Evolutionary conservation across 2,329 filamentous ascomycete species (phyloP).

Genomic region (Xenoacremonium recifei): DNA sequence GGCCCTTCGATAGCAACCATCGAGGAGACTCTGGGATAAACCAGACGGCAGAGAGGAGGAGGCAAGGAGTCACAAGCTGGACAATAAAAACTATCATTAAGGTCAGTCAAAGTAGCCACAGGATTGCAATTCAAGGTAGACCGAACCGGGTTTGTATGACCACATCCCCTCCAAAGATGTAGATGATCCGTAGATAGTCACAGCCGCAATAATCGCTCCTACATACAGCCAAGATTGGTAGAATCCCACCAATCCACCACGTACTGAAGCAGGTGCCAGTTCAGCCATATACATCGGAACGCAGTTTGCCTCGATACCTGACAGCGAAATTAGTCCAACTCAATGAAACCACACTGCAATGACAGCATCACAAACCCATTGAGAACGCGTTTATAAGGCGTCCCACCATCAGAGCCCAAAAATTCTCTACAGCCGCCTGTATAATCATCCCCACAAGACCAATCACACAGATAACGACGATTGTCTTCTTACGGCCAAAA

Average conservation of each 20-base stretch:
- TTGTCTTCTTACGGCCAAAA: not conserved
- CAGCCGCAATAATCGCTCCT: not conserved
- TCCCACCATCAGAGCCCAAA: not conserved
- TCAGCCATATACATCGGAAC: not conserved
- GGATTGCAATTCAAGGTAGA: not conserved
- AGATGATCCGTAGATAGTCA: not conserved
- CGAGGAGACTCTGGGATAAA: not conserved
- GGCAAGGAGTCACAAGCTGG: not conserved
- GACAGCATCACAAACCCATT: not conserved
- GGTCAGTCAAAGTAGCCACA: not conserved
- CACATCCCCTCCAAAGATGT: not conserved
- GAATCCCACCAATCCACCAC: not conserved
- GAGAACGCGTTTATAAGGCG: not conserved
- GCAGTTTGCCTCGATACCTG: not conserved
- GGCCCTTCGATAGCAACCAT: not conserved
- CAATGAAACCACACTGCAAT: no score
- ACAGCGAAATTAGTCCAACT: not conserved
- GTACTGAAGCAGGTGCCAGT: not conserved
- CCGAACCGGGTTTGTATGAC: not conserved
- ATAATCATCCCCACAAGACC: not conserved
- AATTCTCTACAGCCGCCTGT: not conserved
- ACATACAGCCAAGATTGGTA: not conserved
- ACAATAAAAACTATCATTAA: not conserved
- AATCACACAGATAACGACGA: not conserved
- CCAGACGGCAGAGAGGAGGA: not conserved